A percentile compares a stretch with the other conserved stretches of the same genome.
These are phyloP conservation scores for Pachysandra terminalis DNA, from an alignment of 164 flowering plant genomes.

Conservation along the genomic window DNA sequence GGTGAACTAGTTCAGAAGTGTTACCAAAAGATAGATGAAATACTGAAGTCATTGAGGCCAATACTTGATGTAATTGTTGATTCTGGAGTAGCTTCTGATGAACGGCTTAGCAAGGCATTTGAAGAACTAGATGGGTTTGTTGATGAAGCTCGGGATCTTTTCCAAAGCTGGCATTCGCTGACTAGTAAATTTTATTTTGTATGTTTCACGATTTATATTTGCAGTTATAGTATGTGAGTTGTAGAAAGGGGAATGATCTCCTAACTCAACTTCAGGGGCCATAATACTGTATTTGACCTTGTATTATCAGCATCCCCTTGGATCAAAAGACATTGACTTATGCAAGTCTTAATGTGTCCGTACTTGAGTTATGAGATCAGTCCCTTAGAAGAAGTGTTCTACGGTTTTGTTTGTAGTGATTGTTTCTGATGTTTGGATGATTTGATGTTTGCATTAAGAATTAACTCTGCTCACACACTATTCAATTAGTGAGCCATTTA, in stretches of 20 bases:
- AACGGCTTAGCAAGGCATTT: constrained; percentile 40
- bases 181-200: constrained; percentile 81
- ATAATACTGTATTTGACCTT: too few relatives aligned
- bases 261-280: not conserved
- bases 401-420: not conserved
- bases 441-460: not conserved
- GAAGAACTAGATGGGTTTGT: constrained; percentile 53
- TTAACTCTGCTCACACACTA: not conserved
- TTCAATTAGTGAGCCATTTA: not conserved
- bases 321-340: too few relatives aligned
- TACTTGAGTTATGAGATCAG: too few relatives aligned
- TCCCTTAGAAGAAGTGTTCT: not conserved
- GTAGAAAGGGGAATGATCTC: not conserved
- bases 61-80: constrained; percentile 56
- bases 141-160: constrained; percentile 51
- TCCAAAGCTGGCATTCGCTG: constrained; percentile 69
- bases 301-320: too few relatives aligned
- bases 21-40: constrained; percentile 57
- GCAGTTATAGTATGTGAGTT: not conserved
- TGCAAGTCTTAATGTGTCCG: too few relatives aligned
- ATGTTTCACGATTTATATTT: constrained; percentile 28
- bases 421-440: not conserved
- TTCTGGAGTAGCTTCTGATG: constrained; percentile 49
- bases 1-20: constrained; percentile 55
- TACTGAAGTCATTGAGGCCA: constrained; percentile 61